phyloP scores from a whole-genome alignment of 129 eudicot species.

The Apium graveolens region DNA sequence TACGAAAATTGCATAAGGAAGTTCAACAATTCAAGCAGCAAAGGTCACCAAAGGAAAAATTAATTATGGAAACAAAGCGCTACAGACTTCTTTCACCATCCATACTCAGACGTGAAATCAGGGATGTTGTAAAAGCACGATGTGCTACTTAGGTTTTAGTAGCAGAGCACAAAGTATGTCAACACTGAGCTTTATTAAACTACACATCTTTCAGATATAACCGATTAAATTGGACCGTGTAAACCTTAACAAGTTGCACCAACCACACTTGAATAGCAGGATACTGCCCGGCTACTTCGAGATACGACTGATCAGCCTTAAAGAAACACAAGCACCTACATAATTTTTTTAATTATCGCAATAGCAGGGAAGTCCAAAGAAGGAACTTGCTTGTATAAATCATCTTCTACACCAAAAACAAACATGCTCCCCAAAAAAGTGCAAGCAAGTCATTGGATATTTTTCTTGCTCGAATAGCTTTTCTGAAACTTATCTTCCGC shows the following conservation, averaged over 20 bases:
- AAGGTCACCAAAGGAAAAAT: neutral
- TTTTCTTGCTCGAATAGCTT: neutral
- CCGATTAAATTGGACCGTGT: neutral
- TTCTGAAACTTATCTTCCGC: neutral
- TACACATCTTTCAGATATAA: neutral
- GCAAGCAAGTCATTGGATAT: neutral
- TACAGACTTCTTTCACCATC: neutral
- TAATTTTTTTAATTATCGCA: no score
- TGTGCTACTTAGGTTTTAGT: neutral
- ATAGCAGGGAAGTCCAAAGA: neutral
- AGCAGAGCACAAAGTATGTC: neutral
- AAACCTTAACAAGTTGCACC: neutral
- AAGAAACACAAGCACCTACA: neutral
- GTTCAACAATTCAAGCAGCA: neutral
- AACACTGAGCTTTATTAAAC: neutral
- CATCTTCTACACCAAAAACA: neutral
- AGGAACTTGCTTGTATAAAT: neutral
- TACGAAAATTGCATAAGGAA: neutral
- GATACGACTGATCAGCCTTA: neutral
- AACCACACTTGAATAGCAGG: neutral
- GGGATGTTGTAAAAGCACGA: neutral
- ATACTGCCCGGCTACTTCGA: neutral
- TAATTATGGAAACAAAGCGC: neutral
- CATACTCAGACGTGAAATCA: neutral
- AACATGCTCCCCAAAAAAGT: neutral